A percentile compares a stretch with the other conserved stretches of the same genome.
These are phyloP conservation scores for Verticillium nubilum DNA, from an alignment of 2,329 filamentous ascomycete genomes.

Conservation along the genomic window DNA sequence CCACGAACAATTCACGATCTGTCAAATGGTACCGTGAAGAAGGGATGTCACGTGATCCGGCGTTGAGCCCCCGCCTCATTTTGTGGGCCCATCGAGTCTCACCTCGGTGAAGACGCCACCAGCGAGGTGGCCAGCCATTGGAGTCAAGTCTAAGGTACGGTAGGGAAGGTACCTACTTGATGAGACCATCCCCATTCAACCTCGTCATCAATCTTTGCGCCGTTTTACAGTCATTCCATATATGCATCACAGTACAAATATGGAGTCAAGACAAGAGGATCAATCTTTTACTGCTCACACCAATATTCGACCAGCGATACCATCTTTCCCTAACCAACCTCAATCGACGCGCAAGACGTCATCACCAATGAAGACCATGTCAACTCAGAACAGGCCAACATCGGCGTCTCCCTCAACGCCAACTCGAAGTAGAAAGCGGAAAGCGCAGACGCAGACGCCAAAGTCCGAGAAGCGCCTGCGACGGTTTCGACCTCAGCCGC, in stretches of 20 bases:
- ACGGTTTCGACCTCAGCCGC: constrained; percentile 25
- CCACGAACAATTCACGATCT: no score
- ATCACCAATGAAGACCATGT: background rate
- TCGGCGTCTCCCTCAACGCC: background rate
- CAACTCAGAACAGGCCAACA: background rate
- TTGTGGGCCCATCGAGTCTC: background rate
- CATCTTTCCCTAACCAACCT: background rate
- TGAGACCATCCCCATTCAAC: background rate
- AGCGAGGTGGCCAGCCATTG: background rate
- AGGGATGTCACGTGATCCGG: background rate
- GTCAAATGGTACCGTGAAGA: no score
- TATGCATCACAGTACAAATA: no score
- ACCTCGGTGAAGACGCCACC: background rate
- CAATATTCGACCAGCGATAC: background rate
- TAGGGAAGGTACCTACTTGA: background rate
- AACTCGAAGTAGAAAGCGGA: background rate
- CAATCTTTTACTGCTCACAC: no score
- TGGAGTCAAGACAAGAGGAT: no score
- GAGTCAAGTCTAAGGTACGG: no score
- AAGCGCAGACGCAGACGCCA: background rate
- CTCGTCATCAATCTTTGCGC: background rate
- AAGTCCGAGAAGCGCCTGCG: constrained; percentile 28
- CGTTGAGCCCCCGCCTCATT: background rate
- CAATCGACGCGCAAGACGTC: background rate
- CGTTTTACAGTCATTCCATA: background rate